Base-by-base conservation (phyloP, 352 stramenopile species). In the Globisporangium okanoganense region DNA sequence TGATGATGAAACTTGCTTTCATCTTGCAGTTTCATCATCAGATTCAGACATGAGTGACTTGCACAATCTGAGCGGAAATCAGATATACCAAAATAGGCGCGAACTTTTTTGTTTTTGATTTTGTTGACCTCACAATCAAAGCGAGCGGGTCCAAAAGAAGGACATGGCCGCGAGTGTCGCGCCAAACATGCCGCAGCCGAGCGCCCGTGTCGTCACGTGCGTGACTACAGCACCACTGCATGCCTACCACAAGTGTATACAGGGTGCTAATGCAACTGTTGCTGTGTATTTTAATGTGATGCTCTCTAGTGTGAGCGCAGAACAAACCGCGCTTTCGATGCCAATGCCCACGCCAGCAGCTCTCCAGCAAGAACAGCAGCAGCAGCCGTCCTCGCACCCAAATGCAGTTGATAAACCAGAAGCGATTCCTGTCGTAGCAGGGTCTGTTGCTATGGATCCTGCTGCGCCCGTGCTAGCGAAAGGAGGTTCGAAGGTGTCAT, bases 141-240 rank as follows among this genome's bases (percentile, higher is more conserved):
- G n/a, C n/a, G n/a, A n/a, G n/a, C n/a, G n/a, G n/a, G n/a, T n/a
- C n/a, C n/a, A 9, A 45, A 45, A 45, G 29, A 49, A 49, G 4
- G 60, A 40, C 25, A 78, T 75, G 67, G 68, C 71, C 22, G 67
- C 71, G 54, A 75, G 64, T 44, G 49, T 75, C 25, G 62, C 55
- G 50, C 45, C 63, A 27, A 56, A 56, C 52, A 51, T 75, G 40
- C 65, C 64, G 20, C 58, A 58, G 56, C 58, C 58, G 53, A 64
- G 55, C 57, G 50, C 59, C 18, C 49, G 16, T 43, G 29, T 16
- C 44, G 33, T 50, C 48, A 20, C 20, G 38, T 31, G 52, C 22
- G 16, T 52, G 22, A 20, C 38, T 14, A 44, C 38, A 44, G 14
- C 40, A 22, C 5, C 40, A 22, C 2, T 63, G 33, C 18, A n/a